Percentiles rank a stretch among this genome's conserved stretches.
Evolutionary conservation across 2,329 filamentous ascomycete genomes (phyloP).

Genomic region (Aspergillus pseudonomiae): DNA sequence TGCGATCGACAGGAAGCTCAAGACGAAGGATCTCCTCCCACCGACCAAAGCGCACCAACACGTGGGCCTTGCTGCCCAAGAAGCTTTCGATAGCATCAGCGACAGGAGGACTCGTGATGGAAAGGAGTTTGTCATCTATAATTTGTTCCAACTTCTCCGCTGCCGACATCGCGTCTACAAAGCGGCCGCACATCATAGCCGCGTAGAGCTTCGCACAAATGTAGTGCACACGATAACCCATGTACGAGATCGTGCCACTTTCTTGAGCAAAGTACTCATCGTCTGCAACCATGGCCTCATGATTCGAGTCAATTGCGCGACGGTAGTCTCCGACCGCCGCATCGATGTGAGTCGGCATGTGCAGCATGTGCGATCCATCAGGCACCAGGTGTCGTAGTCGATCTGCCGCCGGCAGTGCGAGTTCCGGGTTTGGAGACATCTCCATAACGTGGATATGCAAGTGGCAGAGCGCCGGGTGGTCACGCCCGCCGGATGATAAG

Average conservation of each 20-base stretch:
- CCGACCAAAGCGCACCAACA: constrained; percentile 69
- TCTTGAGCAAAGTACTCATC: constrained; percentile 63
- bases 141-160: constrained; percentile 50
- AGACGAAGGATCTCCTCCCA: constrained; percentile 69
- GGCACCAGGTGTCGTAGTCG: constrained; percentile 66
- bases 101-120: constrained; percentile 69
- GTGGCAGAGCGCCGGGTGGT: constrained; percentile 71
- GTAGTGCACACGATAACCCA: constrained; percentile 72
- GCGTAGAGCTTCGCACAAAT: too few species aligned
- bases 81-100: constrained; percentile 78
- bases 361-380: constrained; percentile 69
- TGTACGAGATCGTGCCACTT: constrained; percentile 70
- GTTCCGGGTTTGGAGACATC: constrained; percentile 68
- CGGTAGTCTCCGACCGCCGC: constrained; percentile 71
- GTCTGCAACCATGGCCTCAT: constrained; percentile 67
- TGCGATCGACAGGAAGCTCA: constrained; percentile 56
- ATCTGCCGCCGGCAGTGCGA: constrained; percentile 63
- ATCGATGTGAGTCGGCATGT: constrained; percentile 79
- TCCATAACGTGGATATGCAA: constrained; percentile 77
- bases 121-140: constrained; percentile 65
- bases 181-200: too few species aligned
- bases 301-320: constrained; percentile 66
- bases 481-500: constrained; percentile 50
- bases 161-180: too few species aligned
- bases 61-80: constrained; percentile 66